Evolutionary conservation across 202 grass and related monocot genomes (phyloP), one percentile per base, ranked within the genome.

Genomic region (Saccharum hybrid): DNA sequence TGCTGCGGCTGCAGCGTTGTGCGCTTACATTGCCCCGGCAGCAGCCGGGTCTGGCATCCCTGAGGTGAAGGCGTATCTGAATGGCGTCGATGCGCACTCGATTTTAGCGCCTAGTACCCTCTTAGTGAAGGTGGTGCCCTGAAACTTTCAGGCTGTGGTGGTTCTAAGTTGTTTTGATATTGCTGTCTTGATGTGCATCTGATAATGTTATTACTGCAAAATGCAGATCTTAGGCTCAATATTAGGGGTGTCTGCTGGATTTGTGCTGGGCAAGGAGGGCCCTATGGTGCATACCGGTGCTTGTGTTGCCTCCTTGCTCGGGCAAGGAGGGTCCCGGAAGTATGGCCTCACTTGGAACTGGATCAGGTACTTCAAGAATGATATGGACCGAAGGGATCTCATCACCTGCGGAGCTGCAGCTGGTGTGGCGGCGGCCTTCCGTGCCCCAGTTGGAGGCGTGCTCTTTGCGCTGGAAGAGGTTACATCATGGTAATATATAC

Each of bases 391-490:
- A 18, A 86, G 90, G 54, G 90, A 92, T 81, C 71, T 92, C 19
- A 86, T 92, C 76, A 92, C 90, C 45, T 92, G 86, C 3, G 90
- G 90, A 4, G 86, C 86, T 74, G 90, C 90, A 9, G 90, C 90
- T 1, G 90, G 90, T 18, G 90, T 92, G 48, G 77, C 90, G 21
- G 90, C 80, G 2, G 90, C 90, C 31, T 92, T 92, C 66, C 90
- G 86, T 12, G 86, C 90, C 21, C 86, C 90, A 0, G 80, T 92
- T 3, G 86, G 90, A 0, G 90, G 86, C 1, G 90, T 92, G 45
- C 90, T 92, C 46, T 92, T 92, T 54, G 90, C 90, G 2, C 86
- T 92, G 1, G 90, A 92, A 83, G 90, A 89, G 80, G 90, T 85
- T 45, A 75, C 90, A 66, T 89, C 90, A 63, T 92, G 90, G 90